A percentile compares a stretch with the other conserved stretches of the same genome.
These are phyloP conservation scores for Fusarium humuli DNA, from an alignment of 2,329 filamentous ascomycete genomes.

Conservation along the genomic window DNA sequence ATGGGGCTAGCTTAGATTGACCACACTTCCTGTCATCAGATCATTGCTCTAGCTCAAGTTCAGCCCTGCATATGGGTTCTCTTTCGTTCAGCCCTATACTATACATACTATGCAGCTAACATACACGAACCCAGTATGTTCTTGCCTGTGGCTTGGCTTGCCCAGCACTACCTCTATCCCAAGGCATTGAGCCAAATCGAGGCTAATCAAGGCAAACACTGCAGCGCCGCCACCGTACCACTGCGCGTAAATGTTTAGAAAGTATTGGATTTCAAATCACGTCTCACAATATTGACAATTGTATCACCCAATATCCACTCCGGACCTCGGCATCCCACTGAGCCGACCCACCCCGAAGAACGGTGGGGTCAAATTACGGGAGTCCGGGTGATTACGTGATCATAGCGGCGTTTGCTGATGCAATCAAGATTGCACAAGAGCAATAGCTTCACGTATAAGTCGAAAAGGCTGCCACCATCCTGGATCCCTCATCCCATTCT, in stretches of 20 bases:
- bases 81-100: background rate
- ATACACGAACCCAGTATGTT: background rate
- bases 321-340: constrained; percentile 36
- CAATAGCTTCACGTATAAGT: constrained; percentile 23
- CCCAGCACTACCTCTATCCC: background rate
- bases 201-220: background rate
- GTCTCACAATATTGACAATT: constrained; percentile 3
- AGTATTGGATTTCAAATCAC: constrained; percentile 15
- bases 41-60: background rate
- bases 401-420: constrained; percentile 16
- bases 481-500: background rate
- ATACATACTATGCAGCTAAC: background rate
- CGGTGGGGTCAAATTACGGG: constrained; percentile 11
- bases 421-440: constrained; percentile 19
- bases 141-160: background rate
- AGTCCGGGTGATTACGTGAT: constrained; percentile 32
- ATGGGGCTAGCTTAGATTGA: background rate
- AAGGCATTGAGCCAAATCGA: too few species aligned
- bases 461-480: background rate
- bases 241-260: background rate
- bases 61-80: constrained; percentile 7
- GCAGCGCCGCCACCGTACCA: background rate
- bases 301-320: constrained; percentile 9
- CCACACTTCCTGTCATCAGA: background rate
- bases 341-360: constrained; percentile 12